Evolutionary conservation across 2,329 filamentous ascomycete genomes (phyloP).

Genomic region (Monosporascus ibericus): DNA sequence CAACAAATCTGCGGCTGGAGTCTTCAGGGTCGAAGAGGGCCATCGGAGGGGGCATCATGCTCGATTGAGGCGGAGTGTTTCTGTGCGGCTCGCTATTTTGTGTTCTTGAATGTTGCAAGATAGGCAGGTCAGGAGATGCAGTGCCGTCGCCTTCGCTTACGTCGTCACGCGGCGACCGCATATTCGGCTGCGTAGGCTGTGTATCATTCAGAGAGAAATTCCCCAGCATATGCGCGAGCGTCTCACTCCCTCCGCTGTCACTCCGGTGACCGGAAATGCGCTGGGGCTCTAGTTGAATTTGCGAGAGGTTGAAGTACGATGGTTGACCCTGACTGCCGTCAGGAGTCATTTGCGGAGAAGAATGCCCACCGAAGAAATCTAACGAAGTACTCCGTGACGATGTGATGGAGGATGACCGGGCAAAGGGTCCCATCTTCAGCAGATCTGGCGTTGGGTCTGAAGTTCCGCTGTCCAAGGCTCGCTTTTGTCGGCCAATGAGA

Average conservation of each 20-base stretch:
- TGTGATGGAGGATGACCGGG: slow-evolving; percentile 73
- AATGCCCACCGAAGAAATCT: slow-evolving; percentile 66
- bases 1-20: slow-evolving; percentile 86
- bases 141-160: slow-evolving; percentile 64
- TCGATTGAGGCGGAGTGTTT: slow-evolving; percentile 56
- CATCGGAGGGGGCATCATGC: slow-evolving; percentile 86
- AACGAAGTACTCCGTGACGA: slow-evolving; percentile 93
- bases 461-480: slow-evolving; percentile 70
- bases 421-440: slow-evolving; percentile 87
- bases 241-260: slow-evolving; percentile 88
- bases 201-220: slow-evolving; percentile 68
- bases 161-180: slow-evolving; percentile 65
- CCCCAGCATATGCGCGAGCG: slow-evolving; percentile 73
- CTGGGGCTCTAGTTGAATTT: slow-evolving; percentile 51
- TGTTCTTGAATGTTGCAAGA: slow-evolving; percentile 49
- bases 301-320: slow-evolving; percentile 80
- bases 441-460: slow-evolving; percentile 87
- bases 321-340: slow-evolving; percentile 73
- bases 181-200: slow-evolving; percentile 38
- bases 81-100: slow-evolving; percentile 45
- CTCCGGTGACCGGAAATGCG: slow-evolving; percentile 78
- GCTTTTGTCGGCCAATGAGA: slow-evolving; percentile 90
- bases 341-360: slow-evolving; percentile 83
- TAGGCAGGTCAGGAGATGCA: slow-evolving; percentile 70
- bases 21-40: slow-evolving; percentile 94